Percentiles rank a stretch among this genome's conserved stretches.
These are phyloP conservation scores for Lupinus albus DNA, from an alignment of 306 rosid genomes.

Conservation along the genomic window DNA sequence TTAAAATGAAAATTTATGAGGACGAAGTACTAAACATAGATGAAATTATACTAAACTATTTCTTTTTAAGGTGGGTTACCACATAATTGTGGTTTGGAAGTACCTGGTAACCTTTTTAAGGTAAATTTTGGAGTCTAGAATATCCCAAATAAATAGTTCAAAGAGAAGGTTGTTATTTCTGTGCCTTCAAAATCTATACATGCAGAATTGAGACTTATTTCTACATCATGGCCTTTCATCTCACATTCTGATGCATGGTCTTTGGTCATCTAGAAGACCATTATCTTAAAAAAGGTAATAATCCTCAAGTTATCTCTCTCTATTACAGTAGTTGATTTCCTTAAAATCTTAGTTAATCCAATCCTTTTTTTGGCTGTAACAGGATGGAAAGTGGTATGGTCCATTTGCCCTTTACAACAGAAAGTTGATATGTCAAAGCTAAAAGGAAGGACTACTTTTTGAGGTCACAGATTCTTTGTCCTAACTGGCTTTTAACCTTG, in stretches of 20 bases:
- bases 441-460: conserved; percentile 44
- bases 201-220: neutral
- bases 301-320: conserved; percentile 26
- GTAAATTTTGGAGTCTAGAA: conserved; percentile 10
- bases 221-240: neutral
- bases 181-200: neutral
- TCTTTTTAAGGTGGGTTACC: neutral
- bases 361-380: conserved; percentile 41
- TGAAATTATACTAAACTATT: neutral
- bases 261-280: conserved; percentile 23
- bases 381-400: conserved; percentile 32
- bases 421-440: conserved; percentile 49
- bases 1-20: neutral
- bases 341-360: conserved; percentile 42
- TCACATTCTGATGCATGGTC: neutral
- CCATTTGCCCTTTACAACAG: conserved; percentile 43
- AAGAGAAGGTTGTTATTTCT: conserved; percentile 3
- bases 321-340: conserved; percentile 25
- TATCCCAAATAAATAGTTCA: neutral
- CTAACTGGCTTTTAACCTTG: conserved; percentile 51
- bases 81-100: neutral
- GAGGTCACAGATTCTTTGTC: conserved; percentile 61
- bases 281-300: conserved; percentile 38
- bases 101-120: neutral
- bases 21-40: neutral